Base-by-base conservation (phyloP, 2,329 filamentous ascomycete genomes). In the Trichoderma lentiforme region DNA sequence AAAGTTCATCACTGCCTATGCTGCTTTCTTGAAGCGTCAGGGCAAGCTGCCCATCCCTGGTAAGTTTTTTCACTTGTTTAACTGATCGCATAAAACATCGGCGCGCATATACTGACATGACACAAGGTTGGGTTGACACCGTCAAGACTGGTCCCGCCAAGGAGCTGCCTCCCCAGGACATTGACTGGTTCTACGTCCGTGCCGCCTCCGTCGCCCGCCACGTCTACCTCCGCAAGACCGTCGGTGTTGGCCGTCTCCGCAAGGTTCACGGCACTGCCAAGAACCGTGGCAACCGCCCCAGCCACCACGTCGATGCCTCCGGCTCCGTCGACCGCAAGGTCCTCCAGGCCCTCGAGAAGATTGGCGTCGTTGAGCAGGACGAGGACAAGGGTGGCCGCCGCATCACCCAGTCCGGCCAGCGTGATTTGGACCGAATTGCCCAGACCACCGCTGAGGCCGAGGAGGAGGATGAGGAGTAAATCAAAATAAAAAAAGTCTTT, bases 171-270 rank as follows among this genome's bases (percentile, higher is more conserved):
- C 96, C 95, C 82, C 95, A 98, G 91, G 92, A 95, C 85, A 93
- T 95, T 83, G 96, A 99, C 90, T 99, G 96, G 96, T 97, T 91
- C 89, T 93, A 91, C 86, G 85, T 91, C 84, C 95, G 96, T 83
- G 95, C 95, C 81, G 96, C 96, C 80, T 91, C 95, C 78, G 92
- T 99, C 83, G 96, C 96, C 82, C 94, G 95, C 83, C 95, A 98
- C 90, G 92, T 99, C 89, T 99, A 99, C 90, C 90, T 99, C 85
- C 93, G 96, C 88, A 99, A 99, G 91, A 98, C 95, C 76, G 95
- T 99, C 83, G 96, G 96, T 90, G 94, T 99, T 79, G 96, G 96
- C 86, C 94, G 96, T 83, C 91, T 99, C 80, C 93, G 95, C 86
- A 97, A 97, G 89, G 93, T 92, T 77, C 96, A 99, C 91, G 96